Evolutionary conservation across 192 early-diverging fungal genomes (phyloP).

Genomic region (Mortierella hygrophila): DNA sequence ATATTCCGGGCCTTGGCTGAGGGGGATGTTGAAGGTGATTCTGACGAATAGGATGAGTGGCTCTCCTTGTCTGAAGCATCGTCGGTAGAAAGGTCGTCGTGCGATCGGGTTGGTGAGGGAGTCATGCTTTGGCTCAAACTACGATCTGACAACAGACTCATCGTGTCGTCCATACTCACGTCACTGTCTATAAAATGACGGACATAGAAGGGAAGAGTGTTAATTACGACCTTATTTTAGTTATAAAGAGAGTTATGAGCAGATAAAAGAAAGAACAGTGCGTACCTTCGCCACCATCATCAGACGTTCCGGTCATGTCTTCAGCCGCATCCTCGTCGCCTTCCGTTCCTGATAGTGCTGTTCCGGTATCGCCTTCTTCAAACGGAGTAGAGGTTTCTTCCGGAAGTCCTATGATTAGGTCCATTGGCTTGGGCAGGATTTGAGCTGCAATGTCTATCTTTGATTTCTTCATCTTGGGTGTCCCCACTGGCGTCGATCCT

Average conservation of each 20-base stretch:
- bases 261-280: neutral
- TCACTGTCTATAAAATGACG: slow-evolving; percentile 27
- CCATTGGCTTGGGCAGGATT: slow-evolving; percentile 4
- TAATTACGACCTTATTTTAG: neutral
- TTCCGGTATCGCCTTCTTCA: neutral
- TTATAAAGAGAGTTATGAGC: no score
- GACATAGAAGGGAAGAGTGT: neutral
- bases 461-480: slow-evolving; percentile 19
- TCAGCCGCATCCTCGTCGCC: slow-evolving; percentile 25
- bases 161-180: slow-evolving; percentile 38
- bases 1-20: neutral
- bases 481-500: slow-evolving; percentile 32
- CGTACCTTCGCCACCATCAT: slow-evolving; percentile 11
- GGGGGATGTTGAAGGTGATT: slow-evolving; percentile 22
- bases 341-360: neutral
- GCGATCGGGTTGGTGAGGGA: slow-evolving; percentile 22
- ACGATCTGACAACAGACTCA: slow-evolving; percentile 30
- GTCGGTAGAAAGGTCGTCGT: slow-evolving; percentile 20
- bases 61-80: slow-evolving; percentile 50
- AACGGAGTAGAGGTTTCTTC: neutral
- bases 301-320: slow-evolving; percentile 5
- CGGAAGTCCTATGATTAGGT: neutral
- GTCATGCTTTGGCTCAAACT: slow-evolving; percentile 19
- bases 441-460: slow-evolving; percentile 6
- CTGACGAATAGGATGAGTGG: slow-evolving; percentile 39